These are phyloP conservation scores for Harringtonia aguacate DNA, from an alignment of 2,329 filamentous ascomycete species.

Conservation along the genomic window DNA sequence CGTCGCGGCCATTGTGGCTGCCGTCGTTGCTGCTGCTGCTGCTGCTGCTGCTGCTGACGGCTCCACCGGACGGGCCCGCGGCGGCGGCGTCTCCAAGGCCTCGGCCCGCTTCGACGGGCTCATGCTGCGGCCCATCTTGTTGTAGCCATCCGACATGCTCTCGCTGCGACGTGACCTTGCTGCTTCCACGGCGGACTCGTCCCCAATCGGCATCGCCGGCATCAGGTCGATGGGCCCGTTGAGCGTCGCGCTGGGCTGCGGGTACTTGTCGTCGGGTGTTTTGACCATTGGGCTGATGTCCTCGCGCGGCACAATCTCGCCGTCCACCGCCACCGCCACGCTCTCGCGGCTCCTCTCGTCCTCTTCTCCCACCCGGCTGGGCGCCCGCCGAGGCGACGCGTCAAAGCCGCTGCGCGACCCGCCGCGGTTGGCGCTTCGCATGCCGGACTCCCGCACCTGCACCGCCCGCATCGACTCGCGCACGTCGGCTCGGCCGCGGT, in stretches of 20 bases:
- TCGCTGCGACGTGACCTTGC: not conserved
- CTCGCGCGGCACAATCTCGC: constrained; percentile 4
- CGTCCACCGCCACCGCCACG: constrained; percentile 7
- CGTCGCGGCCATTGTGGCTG: constrained; percentile 26
- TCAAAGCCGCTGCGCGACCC: constrained; percentile 28
- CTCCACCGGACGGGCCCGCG: not conserved
- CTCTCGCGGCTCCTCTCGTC: constrained; percentile 19
- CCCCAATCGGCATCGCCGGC: constrained; percentile 19
- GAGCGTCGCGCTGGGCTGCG: constrained; percentile 44
- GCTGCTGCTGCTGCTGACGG: not conserved
- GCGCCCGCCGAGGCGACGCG: constrained; percentile 54
- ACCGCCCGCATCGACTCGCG: constrained; percentile 72
- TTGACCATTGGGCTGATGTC: constrained; percentile 37
- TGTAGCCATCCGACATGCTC: not conserved
- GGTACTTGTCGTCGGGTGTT: constrained; percentile 56
- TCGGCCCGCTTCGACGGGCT: not conserved
- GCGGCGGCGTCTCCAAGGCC: not conserved
- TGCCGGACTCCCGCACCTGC: constrained; percentile 37
- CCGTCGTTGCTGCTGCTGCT: not conserved
- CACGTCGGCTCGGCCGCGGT: constrained; percentile 66
- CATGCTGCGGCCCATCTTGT: not conserved
- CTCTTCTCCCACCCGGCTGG: constrained; percentile 55
- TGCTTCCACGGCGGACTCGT: constrained; percentile 18
- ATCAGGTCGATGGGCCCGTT: constrained; percentile 38
- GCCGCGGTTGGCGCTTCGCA: constrained; percentile 36